A percentile compares a stretch with the other conserved stretches of the same genome.
phyloP scores from a whole-genome alignment of 176 grass and related monocot species.

The Zoysia japonica region DNA sequence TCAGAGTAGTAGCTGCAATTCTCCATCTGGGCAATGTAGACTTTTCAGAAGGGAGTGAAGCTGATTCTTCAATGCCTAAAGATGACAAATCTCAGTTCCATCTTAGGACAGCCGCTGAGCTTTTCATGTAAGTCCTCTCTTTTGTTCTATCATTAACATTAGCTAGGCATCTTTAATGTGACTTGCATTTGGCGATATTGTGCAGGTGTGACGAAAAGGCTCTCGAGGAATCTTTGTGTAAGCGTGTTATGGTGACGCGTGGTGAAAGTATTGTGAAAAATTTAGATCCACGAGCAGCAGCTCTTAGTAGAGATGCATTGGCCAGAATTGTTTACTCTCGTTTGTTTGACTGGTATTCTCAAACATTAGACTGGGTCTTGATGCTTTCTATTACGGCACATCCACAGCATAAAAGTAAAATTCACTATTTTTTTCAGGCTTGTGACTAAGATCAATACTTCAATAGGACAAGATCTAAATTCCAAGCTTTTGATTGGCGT shows the following conservation, averaged over 20 bases:
- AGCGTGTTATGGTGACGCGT: constrained; percentile 87
- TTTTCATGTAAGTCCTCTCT: constrained; percentile 79
- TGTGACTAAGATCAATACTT: constrained; percentile 89
- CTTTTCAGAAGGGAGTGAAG: constrained; percentile 86
- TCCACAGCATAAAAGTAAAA: neutral
- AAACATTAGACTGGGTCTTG: constrained; percentile 23
- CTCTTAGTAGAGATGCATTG: constrained; percentile 93
- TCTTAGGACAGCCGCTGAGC: constrained; percentile 86
- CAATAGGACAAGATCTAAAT: constrained; percentile 94
- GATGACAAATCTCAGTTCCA: constrained; percentile 87
- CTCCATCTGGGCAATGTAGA: constrained; percentile 96
- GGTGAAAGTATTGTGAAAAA: constrained; percentile 84
- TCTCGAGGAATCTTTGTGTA: constrained; percentile 88
- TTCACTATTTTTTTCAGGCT: constrained; percentile 55
- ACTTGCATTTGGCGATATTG: constrained; percentile 40
- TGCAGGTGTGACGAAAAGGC: constrained; percentile 80
- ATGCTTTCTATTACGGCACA: constrained; percentile 8
- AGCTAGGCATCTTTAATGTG: constrained; percentile 15
- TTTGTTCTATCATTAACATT: constrained; percentile 30
- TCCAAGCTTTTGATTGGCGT: constrained; percentile 95
- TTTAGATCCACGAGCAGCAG: constrained; percentile 74
- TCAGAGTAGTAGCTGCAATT: constrained; percentile 95
- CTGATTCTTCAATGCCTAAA: constrained; percentile 82
- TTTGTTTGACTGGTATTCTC: constrained; percentile 89
- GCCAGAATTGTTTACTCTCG: constrained; percentile 94